phyloP scores from a whole-genome alignment of 352 stramenopile species.

The Phytophthora lateralis region DNA sequence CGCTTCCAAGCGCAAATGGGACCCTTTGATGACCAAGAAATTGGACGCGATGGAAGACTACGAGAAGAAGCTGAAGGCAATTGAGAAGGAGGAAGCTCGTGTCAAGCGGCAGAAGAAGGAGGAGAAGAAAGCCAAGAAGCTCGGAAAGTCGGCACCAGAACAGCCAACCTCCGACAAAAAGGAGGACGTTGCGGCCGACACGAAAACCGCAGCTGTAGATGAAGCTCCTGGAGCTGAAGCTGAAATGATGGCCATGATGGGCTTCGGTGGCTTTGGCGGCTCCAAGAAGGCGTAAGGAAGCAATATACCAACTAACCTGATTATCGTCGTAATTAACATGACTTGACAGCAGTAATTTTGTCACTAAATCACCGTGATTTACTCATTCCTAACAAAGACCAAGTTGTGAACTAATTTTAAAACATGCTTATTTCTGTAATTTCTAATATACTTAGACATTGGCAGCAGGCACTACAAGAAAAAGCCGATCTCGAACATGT shows the following conservation, averaged over 20 bases:
- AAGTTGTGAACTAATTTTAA: neutral
- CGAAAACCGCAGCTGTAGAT: constrained; percentile 21
- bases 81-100: constrained; percentile 68
- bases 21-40: constrained; percentile 83
- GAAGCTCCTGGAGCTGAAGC: constrained; percentile 47
- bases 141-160: constrained; percentile 15
- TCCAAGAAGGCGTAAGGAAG: constrained; percentile 69
- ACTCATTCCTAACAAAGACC: neutral
- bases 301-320: neutral
- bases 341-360: neutral
- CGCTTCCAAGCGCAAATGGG: constrained; percentile 83
- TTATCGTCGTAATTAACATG: constrained; percentile 9
- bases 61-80: constrained; percentile 82
- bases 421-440: neutral
- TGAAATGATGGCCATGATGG: constrained; percentile 93
- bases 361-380: neutral
- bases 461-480: neutral
- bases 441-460: neutral
- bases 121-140: constrained; percentile 74
- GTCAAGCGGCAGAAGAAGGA: constrained; percentile 81
- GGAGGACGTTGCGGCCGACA: constrained; percentile 9
- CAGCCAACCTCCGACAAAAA: constrained; percentile 7
- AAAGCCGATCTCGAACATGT: constrained; percentile 18
- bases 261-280: constrained; percentile 86
- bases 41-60: constrained; percentile 88